A percentile compares a stretch with the other conserved stretches of the same genome.
Evolutionary conservation across 1,284 basidiomycete genomes (phyloP).

Genomic region (Puccinia hordei): DNA sequence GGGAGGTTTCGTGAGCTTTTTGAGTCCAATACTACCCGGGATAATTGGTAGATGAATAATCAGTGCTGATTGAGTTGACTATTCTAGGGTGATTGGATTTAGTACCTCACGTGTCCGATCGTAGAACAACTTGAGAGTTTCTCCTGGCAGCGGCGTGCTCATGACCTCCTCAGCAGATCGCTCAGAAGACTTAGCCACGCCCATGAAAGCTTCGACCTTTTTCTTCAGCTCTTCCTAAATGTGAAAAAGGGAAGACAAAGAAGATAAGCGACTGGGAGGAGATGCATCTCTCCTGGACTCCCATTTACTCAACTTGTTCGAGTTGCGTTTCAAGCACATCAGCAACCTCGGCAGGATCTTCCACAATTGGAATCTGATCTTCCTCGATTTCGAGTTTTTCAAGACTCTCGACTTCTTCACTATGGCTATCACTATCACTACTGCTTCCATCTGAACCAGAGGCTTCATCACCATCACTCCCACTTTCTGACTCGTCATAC

Average conservation of each 20-base stretch:
- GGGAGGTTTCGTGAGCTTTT: constrained; percentile 67
- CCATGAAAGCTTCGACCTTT: constrained; percentile 73
- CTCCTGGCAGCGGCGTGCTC: constrained; percentile 84
- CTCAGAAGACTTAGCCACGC: constrained; percentile 68
- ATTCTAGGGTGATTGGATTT: not conserved
- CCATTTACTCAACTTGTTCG: constrained; percentile 22
- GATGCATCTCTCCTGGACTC: not conserved
- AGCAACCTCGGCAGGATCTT: not conserved
- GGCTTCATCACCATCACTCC: constrained; percentile 53
- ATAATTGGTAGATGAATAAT: too few relatives aligned
- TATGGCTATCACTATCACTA: constrained; percentile 64
- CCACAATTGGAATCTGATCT: not conserved
- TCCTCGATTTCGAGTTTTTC: constrained; percentile 28
- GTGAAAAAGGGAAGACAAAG: not conserved
- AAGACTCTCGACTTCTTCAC: constrained; percentile 54
- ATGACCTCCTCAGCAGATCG: constrained; percentile 72
- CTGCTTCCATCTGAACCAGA: constrained; percentile 43
- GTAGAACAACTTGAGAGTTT: constrained; percentile 82
- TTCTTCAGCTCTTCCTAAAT: constrained; percentile 66
- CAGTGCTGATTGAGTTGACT: not conserved
- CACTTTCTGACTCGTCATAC: constrained; percentile 61
- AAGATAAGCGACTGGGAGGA: not conserved
- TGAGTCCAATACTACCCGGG: constrained; percentile 73
- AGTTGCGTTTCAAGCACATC: constrained; percentile 8
- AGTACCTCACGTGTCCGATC: constrained; percentile 64